phyloP scores from a whole-genome alignment of 2,329 filamentous ascomycete genomes.

The Ophiostoma sp. region DNA sequence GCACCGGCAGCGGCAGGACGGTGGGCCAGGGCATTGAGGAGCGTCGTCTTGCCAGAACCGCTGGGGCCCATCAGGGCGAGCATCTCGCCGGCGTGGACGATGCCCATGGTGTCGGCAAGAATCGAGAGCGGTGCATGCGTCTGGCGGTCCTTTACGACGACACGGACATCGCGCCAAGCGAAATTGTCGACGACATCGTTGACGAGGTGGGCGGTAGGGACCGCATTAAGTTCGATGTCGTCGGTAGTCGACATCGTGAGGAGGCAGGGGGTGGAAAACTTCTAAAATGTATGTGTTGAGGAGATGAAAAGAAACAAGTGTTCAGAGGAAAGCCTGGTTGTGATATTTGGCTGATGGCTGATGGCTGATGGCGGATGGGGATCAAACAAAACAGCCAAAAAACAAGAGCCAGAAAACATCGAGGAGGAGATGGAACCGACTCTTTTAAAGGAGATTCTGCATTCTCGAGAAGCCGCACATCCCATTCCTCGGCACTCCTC shows the following conservation, averaged over 20 bases:
- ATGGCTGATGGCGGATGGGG: background rate
- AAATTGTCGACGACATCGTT: conserved; percentile 66
- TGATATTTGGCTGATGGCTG: background rate
- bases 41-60: conserved; percentile 76
- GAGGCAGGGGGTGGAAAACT: background rate
- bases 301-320: too few relatives aligned
- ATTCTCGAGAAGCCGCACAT: background rate
- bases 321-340: background rate
- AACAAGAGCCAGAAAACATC: background rate
- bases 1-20: conserved; percentile 53
- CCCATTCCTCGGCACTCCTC: background rate
- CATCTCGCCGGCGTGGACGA: conserved; percentile 68
- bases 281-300: too few relatives aligned
- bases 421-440: background rate
- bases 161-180: conserved; percentile 66
- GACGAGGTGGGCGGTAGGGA: conserved; percentile 52
- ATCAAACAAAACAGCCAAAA: background rate
- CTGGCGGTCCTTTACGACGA: conserved; percentile 72
- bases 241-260: background rate
- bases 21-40: conserved; percentile 74
- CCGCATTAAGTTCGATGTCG: conserved; percentile 37
- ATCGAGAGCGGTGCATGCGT: conserved; percentile 65
- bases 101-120: conserved; percentile 62
- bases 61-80: conserved; percentile 80
- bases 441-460: background rate